Percentiles rank a stretch among this genome's conserved stretches.
Evolutionary conservation across 2,329 filamentous ascomycete species (phyloP).

Genomic region (Fusarium bactridioides): DNA sequence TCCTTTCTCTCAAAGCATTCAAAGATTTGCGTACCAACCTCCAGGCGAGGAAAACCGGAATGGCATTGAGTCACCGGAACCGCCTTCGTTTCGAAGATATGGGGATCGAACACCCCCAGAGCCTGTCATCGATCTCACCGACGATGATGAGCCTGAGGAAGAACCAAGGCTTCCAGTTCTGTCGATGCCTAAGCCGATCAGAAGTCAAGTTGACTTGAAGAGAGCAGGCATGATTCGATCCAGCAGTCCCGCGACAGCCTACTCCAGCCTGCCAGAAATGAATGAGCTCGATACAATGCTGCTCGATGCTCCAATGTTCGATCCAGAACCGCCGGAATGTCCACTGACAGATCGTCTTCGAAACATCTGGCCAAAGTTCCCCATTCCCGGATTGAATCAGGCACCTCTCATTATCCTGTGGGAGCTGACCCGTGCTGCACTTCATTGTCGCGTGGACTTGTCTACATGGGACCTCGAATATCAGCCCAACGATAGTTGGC

Average conservation of each 20-base stretch:
- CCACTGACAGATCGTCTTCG: constrained; percentile 42
- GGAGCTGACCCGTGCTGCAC: constrained; percentile 59
- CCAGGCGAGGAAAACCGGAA: not conserved
- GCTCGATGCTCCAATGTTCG: not conserved
- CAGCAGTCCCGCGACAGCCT: constrained; percentile 23
- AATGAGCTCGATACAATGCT: constrained; percentile 7
- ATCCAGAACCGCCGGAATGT: not conserved
- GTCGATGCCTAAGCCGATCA: not conserved
- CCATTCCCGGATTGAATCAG: constrained; percentile 47
- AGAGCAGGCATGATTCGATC: not conserved
- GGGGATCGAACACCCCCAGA: constrained; percentile 14
- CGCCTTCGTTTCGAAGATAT: not conserved
- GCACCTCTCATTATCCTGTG: constrained; percentile 60
- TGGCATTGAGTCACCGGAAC: not conserved
- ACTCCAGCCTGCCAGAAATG: constrained; percentile 33
- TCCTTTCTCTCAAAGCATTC: constrained; percentile 16
- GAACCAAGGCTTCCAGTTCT: constrained; percentile 16
- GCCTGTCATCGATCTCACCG: not conserved
- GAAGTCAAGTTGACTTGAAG: constrained; percentile 1
- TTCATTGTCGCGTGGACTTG: constrained; percentile 55
- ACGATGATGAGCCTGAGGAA: constrained; percentile 10
- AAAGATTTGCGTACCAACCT: constrained; percentile 11
- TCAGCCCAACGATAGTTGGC: constrained; percentile 47
- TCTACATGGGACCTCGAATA: constrained; percentile 48
- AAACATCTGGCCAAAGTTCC: constrained; percentile 53